Evolutionary conservation across 78 protist genomes (phyloP).

Genomic region (Carpediemonas membranifera): DNA sequence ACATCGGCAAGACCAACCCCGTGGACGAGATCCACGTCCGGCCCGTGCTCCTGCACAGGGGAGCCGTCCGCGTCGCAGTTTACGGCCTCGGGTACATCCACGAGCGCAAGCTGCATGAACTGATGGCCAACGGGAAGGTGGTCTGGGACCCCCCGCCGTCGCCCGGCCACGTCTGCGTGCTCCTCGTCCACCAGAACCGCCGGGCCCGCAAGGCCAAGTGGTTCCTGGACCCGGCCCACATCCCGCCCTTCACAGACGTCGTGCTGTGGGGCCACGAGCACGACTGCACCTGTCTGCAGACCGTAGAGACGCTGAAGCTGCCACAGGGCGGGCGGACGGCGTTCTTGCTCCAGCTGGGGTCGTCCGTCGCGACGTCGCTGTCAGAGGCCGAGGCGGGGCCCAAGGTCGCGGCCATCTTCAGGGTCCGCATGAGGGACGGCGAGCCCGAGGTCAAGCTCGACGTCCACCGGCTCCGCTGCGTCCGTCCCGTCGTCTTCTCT

Average conservation of each 20-base stretch:
- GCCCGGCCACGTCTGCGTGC: neutral
- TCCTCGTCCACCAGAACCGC: neutral
- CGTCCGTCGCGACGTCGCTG: neutral
- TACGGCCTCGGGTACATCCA: slow-evolving; percentile 1
- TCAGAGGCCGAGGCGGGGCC: neutral
- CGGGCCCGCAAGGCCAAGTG: neutral
- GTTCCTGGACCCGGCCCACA: neutral
- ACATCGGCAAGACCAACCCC: neutral
- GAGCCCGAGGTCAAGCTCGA: neutral
- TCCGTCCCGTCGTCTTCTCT: too few species aligned
- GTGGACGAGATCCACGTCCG: neutral
- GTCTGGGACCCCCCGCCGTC: neutral
- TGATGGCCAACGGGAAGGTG: neutral
- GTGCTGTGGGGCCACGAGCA: slow-evolving; percentile 4
- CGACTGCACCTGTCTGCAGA: neutral
- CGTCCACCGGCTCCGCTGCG: too few species aligned
- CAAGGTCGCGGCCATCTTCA: neutral
- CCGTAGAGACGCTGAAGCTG: too few species aligned
- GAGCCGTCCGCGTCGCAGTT: neutral
- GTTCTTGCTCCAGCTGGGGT: neutral
- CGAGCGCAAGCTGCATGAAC: neutral
- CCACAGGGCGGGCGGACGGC: neutral
- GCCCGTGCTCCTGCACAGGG: neutral
- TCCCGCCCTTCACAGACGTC: neutral
- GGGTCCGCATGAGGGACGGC: neutral